These are phyloP conservation scores for Didymellaceae sp. DNA, from an alignment of 2,329 filamentous ascomycete genomes.

Conservation along the genomic window DNA sequence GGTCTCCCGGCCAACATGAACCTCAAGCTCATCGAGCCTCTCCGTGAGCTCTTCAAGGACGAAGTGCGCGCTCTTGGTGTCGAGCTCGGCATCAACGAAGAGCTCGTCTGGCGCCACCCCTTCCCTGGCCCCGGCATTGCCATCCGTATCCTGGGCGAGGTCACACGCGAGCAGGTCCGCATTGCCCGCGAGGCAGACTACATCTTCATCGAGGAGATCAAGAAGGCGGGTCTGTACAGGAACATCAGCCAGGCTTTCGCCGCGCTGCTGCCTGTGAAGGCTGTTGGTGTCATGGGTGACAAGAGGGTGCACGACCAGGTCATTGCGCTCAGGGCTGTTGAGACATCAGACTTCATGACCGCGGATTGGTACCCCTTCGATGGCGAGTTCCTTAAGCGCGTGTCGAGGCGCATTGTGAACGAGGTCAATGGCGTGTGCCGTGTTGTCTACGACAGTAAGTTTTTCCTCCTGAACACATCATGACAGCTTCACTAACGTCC, in stretches of 20 bases:
- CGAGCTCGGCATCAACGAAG: slow-evolving; percentile 72
- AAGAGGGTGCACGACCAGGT: slow-evolving; percentile 70
- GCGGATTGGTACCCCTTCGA: slow-evolving; percentile 73
- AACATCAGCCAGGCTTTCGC: slow-evolving; percentile 75
- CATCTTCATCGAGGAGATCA: slow-evolving; percentile 81
- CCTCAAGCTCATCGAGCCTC: slow-evolving; percentile 77
- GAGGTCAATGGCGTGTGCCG: slow-evolving; percentile 75
- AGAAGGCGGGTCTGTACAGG: slow-evolving; percentile 73
- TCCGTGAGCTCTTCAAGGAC: slow-evolving; percentile 83
- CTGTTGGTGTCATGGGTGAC: slow-evolving; percentile 74
- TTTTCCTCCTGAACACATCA: neutral
- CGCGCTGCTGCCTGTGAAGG: slow-evolving; percentile 69
- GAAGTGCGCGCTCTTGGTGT: slow-evolving; percentile 75
- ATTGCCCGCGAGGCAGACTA: slow-evolving; percentile 79
- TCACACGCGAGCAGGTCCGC: slow-evolving; percentile 78
- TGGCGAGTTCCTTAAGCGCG: slow-evolving; percentile 68
- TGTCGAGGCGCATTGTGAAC: slow-evolving; percentile 74
- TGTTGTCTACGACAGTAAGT: slow-evolving; percentile 72
- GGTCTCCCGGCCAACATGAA: slow-evolving; percentile 68
- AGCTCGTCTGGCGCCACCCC: slow-evolving; percentile 80
- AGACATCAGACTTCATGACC: slow-evolving; percentile 75
- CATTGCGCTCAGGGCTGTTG: slow-evolving; percentile 67
- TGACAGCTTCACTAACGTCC: slow-evolving; percentile 21
- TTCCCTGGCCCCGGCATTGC: slow-evolving; percentile 79
- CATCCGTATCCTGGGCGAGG: slow-evolving; percentile 82